These are phyloP conservation scores for bread wheat (Triticum aestivum) DNA, from an alignment of 176 grass and related monocot genomes.

Conservation along the genomic window IWGSC_CS_RefSeq_v2.1 NC_057812.1:182155754-182156253, in stretches of 20 bases:
- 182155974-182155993: background rate
- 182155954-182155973: background rate
- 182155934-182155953: background rate
- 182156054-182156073: background rate
- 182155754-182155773: conserved; percentile 64
- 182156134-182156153: background rate
- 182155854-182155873: background rate
- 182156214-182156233: too few relatives aligned
- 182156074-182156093: background rate
- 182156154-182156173: background rate
- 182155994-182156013: background rate
- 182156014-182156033: background rate
- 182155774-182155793: conserved; percentile 53
- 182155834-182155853: background rate
- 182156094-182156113: background rate
- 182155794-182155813: conserved; percentile 48
- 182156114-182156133: background rate
- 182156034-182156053: background rate
- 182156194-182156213: too few relatives aligned
- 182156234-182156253: too few relatives aligned
- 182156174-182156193: background rate
- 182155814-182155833: conserved; percentile 64
- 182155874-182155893: too few relatives aligned
- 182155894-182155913: background rate
- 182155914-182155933: background rate